phyloP scores from a whole-genome alignment of 2,329 filamentous ascomycete species.

The Sarocladiaceae sp. region DNA sequence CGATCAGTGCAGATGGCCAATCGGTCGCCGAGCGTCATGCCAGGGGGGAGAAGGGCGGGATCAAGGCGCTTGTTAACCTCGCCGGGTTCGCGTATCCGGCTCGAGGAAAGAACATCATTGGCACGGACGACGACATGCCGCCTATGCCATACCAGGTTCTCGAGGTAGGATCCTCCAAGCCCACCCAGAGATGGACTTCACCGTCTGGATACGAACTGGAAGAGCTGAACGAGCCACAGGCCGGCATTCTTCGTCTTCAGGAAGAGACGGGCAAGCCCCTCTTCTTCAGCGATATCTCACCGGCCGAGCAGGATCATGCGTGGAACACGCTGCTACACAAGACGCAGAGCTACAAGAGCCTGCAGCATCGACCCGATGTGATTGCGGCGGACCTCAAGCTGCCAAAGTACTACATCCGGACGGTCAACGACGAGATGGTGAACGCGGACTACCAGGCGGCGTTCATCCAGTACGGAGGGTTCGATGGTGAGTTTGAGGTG shows the following conservation, averaged over 20 bases:
- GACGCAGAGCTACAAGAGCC: conserved; percentile 1
- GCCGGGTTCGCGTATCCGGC: conserved; percentile 5
- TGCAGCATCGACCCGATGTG: background rate
- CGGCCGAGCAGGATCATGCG: background rate
- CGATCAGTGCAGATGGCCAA: background rate
- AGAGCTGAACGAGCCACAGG: background rate
- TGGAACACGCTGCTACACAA: background rate
- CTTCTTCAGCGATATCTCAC: background rate
- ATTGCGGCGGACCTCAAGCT: conserved; percentile 2
- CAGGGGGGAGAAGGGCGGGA: conserved; percentile 3
- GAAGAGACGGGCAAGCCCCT: conserved; percentile 2
- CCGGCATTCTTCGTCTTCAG: background rate
- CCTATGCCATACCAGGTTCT: background rate
- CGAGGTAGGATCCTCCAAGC: background rate
- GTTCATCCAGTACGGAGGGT: conserved; percentile 1
- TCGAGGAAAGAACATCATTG: conserved; percentile 3
- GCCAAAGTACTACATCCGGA: conserved; percentile 7
- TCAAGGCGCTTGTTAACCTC: conserved; percentile 5
- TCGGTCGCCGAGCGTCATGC: conserved; percentile 4
- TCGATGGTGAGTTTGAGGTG: conserved; percentile 7
- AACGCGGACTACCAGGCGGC: conserved; percentile 3
- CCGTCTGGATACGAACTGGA: background rate
- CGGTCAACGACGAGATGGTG: background rate
- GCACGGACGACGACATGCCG: conserved; percentile 1
- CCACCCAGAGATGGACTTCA: background rate